Base-by-base conservation (phyloP, 2,329 filamentous ascomycete genomes). In the Aureobasidium pullulans region DNA sequence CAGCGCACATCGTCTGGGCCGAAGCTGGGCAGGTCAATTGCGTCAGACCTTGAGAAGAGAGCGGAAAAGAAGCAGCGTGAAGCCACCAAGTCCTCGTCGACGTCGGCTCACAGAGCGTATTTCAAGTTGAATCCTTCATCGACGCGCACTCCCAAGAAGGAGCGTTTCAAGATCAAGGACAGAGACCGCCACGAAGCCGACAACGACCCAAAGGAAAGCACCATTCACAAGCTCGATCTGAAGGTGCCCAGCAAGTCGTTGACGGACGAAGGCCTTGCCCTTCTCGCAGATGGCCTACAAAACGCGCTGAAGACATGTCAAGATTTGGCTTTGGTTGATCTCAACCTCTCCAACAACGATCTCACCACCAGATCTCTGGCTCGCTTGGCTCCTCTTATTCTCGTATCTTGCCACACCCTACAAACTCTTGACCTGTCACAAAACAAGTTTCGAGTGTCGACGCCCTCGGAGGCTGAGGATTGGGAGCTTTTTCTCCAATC, bases 391-490 rank as follows among this genome's bases (percentile, higher is more conserved):
- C 66, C 69, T 19, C 68, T 79, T 36, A 70, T 81, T 48, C 63
- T 66, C 11, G 66, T 75, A n/a, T 73, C 74, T 7, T 61, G 65
- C n/a, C 69, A 70, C n/a, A 75, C 78, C 40, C 65, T 81, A 15
- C 72, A 73, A 61, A 75, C 76, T 29, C 66, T 81, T 19, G 75
- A 79, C 62, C 64, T 81, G 7, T 75, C 77, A 8, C 63, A 71
- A 23, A 81, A 81, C 64, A 62, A 69, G 0, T 75, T 81, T 61
- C 65, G 62, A 10, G 70, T 81, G 28, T 62, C 60, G 5, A 72
- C 64, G 9, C 64, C 69, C 8, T 65, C 71, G 19, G 68, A 79
- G 39, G 71, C 73, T 36, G 50, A 60, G 4, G 66, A 73, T 8
- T 81, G 77, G 77, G 68, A 73, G 56, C 52, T 47, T 1, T 81